Evolutionary conservation across 2,329 filamentous ascomycete genomes (phyloP).

Genomic region (Albifimbria verrucaria): DNA sequence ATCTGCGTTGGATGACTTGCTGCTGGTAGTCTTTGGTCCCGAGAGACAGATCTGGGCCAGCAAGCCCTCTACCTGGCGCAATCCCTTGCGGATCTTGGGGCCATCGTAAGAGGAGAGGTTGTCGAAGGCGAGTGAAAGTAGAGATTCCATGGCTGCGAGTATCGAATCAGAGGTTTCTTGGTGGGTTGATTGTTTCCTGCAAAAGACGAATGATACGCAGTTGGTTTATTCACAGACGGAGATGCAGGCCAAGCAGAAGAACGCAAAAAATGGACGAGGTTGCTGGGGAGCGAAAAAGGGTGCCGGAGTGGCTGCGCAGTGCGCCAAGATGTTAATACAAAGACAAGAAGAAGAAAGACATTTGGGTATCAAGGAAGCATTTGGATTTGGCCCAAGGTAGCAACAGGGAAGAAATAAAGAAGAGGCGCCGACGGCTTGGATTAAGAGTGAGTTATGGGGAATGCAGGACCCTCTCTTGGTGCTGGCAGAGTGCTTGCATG

Average conservation of each 20-base stretch:
- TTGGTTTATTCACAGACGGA: not conserved
- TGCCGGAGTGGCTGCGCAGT: not conserved
- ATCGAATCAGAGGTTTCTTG: not conserved
- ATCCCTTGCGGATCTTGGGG: constrained; percentile 85
- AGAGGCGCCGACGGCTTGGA: not conserved
- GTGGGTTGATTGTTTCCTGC: too few relatives aligned
- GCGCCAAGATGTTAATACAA: not conserved
- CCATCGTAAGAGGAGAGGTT: constrained; percentile 92
- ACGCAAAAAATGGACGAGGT: not conserved
- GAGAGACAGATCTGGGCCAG: constrained; percentile 92
- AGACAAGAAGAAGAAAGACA: not conserved
- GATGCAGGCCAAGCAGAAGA: not conserved
- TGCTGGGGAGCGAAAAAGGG: not conserved
- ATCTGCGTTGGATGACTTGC: constrained; percentile 12
- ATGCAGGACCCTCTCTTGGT: too few relatives aligned
- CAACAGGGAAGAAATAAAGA: not conserved
- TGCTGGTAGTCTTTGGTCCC: constrained; percentile 18
- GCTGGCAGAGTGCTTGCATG: not conserved
- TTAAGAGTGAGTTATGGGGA: too few relatives aligned
- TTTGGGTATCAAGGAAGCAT: not conserved
- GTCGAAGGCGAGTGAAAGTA: constrained; percentile 91
- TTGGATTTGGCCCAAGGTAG: not conserved
- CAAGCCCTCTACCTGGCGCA: constrained; percentile 90
- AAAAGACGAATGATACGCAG: not conserved
- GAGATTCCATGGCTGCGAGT: constrained; percentile 69